Evolutionary conservation across 169 alveolate genomes (phyloP), one percentile per base, ranked within the genome.

Genomic region (Plasmodium cynomolgi): DNA sequence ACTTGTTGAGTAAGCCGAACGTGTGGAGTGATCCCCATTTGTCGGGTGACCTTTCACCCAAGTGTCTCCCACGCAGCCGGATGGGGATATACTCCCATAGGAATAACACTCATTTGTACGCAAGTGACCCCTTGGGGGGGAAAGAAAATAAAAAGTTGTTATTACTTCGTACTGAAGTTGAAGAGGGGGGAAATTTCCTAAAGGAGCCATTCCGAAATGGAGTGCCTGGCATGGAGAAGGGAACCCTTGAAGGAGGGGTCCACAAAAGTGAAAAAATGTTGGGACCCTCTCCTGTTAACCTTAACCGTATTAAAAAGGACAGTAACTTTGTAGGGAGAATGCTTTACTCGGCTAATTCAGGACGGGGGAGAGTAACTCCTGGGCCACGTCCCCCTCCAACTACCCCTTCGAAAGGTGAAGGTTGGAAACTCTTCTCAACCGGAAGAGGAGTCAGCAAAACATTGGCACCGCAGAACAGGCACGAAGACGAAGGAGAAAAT

Each of bases 301-400:
- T 6, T 68, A 7, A 23, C 37, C 77, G 77, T 9, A 29, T 29
- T 6, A 58, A 83, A 54, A 33, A 83, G 41, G 81, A 44, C 0
- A 47, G 56, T 20, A 41, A 23, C 72, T 33, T 29, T 68, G 29
- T n/a, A 37, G 72, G 77, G 31, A 71, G 50, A 84, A 71, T 84
- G 73, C 29, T 84, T 71, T 68, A 39, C 31, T 62, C 74, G 50
- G 54, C n/a, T 72, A 39, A 37, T 29, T 17, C 44, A 71, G 50
- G 77, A 86, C 71, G 71, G 62, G 73, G 93, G 81, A 84, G n/a
- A 84, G 47, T 54, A 6, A 84, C 17, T 11, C 80, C 58, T 31
- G 56, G 26, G 20, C 41, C 77, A 44, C 73, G 47, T 20, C n/a
- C 62, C 39, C 44, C 17, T 5, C 26, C 50, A 47, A 41, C 39